These are phyloP conservation scores for Phialocephala sp. DNA, from an alignment of 2,329 filamentous ascomycete species.

Conservation along the genomic window DNA sequence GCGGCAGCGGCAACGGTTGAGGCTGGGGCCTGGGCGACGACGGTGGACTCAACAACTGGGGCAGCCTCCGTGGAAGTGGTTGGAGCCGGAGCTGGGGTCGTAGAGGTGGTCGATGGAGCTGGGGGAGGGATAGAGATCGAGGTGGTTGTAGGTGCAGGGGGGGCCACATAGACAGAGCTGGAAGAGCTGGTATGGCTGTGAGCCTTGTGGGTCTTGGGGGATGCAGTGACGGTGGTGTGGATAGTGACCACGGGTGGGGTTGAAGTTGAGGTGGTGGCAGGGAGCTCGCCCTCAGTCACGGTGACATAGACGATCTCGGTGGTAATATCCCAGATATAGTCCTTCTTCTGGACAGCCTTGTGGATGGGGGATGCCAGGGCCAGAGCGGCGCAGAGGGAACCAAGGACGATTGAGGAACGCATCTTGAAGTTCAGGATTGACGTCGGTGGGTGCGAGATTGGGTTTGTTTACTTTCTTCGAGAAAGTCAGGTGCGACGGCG, in stretches of 20 bases:
- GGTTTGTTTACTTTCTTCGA: slow-evolving; percentile 34
- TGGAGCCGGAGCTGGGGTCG: slow-evolving; percentile 19
- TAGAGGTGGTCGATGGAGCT: slow-evolving; percentile 15
- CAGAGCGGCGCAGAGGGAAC: slow-evolving; percentile 44
- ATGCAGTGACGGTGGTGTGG: slow-evolving; percentile 1
- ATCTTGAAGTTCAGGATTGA: slow-evolving; percentile 42
- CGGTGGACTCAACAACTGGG: slow-evolving; percentile 16
- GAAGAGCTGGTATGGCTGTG: slow-evolving; percentile 21
- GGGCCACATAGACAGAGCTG: slow-evolving; percentile 24
- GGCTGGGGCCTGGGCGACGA: slow-evolving; percentile 15
- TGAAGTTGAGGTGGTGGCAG: slow-evolving; percentile 19
- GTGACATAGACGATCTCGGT: slow-evolving; percentile 46
- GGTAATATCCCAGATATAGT: slow-evolving; percentile 37
- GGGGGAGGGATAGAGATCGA: slow-evolving; percentile 18
- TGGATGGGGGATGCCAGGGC: slow-evolving; percentile 45
- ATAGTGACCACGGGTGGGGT: slow-evolving; percentile 11
- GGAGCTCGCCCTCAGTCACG: slow-evolving; percentile 43
- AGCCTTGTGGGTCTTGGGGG: slow-evolving; percentile 3
- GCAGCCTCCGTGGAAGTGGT: slow-evolving; percentile 14
- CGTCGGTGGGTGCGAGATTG: neutral
- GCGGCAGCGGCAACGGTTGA: slow-evolving; percentile 23
- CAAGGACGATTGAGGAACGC: slow-evolving; percentile 48
- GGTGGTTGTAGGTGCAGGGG: slow-evolving; percentile 25
- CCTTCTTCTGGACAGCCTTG: slow-evolving; percentile 42
- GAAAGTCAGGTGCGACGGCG: slow-evolving; percentile 31